A percentile compares a stretch with the other conserved stretches of the same genome.
These are phyloP conservation scores for Penicillium roqueforti DNA, from an alignment of 495 filamentous ascomycete genomes.

Conservation along the genomic window DNA sequence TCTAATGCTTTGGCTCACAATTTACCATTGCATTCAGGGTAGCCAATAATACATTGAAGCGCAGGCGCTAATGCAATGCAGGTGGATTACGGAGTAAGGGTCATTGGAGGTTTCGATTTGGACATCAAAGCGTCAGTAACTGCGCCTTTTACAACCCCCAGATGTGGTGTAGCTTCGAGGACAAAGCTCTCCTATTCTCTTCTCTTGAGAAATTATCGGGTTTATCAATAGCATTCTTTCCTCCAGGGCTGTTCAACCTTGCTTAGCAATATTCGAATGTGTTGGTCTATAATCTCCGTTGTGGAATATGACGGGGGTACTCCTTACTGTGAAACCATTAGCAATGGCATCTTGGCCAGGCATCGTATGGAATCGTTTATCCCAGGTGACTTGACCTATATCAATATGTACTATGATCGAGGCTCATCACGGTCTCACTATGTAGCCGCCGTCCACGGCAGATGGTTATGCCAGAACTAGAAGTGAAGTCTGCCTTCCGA, in stretches of 20 bases:
- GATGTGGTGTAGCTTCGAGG: neutral
- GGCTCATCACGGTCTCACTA: neutral
- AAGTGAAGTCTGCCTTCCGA: constrained; percentile 6
- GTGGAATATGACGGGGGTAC: constrained; percentile 5
- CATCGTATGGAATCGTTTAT: neutral
- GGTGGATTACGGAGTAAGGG: neutral
- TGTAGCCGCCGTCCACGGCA: constrained; percentile 4
- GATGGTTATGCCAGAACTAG: neutral
- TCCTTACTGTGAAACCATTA: neutral
- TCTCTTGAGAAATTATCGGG: neutral
- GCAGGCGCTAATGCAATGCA: constrained; percentile 6
- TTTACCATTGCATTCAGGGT: neutral
- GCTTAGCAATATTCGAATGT: neutral
- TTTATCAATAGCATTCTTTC: neutral
- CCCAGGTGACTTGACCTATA: constrained; percentile 2
- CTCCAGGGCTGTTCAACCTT: neutral
- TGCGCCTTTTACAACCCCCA: neutral
- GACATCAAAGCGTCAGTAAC: neutral
- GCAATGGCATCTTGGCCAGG: constrained; percentile 18
- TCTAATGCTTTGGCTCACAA: neutral
- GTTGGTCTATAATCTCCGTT: neutral
- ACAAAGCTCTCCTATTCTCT: neutral
- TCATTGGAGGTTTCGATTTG: constrained; percentile 7
- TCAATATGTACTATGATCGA: neutral
- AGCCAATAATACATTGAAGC: neutral